phyloP scores from a whole-genome alignment of 495 filamentous ascomycete genomes.

The Penicillium cinerascens region DNA sequence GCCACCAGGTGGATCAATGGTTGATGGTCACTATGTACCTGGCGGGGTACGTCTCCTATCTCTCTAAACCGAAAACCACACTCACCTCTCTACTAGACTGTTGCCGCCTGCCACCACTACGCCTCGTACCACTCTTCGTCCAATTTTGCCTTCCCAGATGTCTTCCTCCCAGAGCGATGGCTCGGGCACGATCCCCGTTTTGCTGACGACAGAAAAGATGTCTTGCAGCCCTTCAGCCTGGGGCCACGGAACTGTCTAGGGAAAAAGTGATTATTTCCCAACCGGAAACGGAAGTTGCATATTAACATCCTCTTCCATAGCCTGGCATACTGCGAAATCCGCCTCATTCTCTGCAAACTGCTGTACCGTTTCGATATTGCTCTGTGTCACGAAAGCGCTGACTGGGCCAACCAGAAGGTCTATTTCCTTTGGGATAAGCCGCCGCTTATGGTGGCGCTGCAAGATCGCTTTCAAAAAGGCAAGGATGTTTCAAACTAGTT shows the following conservation, averaged over 20 bases:
- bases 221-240: constrained; percentile 40
- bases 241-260: constrained; percentile 45
- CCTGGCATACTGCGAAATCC: constrained; percentile 55
- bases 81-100: constrained; percentile 18
- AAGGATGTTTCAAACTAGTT: background rate
- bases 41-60: constrained; percentile 13
- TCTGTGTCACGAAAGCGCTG: constrained; percentile 25
- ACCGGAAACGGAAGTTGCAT: background rate
- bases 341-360: constrained; percentile 49
- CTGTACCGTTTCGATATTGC: constrained; percentile 53
- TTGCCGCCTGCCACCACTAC: constrained; percentile 32
- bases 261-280: constrained; percentile 27
- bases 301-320: constrained; percentile 13
- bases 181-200: constrained; percentile 30
- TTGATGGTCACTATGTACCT: constrained; percentile 34
- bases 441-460: constrained; percentile 27
- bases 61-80: background rate
- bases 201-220: constrained; percentile 32
- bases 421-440: constrained; percentile 47
- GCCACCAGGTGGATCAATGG: constrained; percentile 24
- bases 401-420: constrained; percentile 41
- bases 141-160: constrained; percentile 35
- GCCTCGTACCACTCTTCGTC: constrained; percentile 33
- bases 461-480: constrained; percentile 1
- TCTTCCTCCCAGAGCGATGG: constrained; percentile 47